These are phyloP conservation scores for Chaetomium sp. DNA, from an alignment of 2,329 filamentous ascomycete species.

Conservation along the genomic window DNA sequence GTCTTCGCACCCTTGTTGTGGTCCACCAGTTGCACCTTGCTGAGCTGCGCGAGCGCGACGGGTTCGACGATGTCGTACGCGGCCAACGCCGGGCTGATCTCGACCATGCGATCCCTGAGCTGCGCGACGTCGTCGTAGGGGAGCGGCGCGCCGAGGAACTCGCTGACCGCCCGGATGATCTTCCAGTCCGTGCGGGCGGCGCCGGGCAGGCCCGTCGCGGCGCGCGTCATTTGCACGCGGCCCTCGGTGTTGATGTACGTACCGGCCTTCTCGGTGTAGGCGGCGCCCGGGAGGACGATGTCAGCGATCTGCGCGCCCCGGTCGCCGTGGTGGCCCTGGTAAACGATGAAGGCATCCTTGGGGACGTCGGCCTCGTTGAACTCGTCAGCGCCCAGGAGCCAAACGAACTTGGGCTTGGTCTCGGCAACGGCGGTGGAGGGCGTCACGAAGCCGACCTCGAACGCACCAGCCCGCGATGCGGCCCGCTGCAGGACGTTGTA, in stretches of 20 bases:
- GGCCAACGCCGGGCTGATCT: constrained; percentile 88
- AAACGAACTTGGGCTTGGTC: constrained; percentile 90
- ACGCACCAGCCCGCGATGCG: constrained; percentile 89
- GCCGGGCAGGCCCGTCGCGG: constrained; percentile 84
- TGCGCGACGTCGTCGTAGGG: constrained; percentile 91
- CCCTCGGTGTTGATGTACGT: constrained; percentile 99
- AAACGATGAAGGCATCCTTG: constrained; percentile 94
- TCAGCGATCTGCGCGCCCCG: constrained; percentile 90
- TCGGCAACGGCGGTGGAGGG: constrained; percentile 79
- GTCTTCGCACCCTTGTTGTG: constrained; percentile 86
- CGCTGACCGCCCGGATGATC: constrained; percentile 89
- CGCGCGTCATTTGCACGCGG: constrained; percentile 89
- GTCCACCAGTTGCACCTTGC: constrained; percentile 93
- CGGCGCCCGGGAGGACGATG: constrained; percentile 87
- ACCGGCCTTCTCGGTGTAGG: constrained; percentile 94
- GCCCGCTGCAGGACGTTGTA: constrained; percentile 96
- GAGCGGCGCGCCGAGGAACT: constrained; percentile 84
- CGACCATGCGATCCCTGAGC: constrained; percentile 88
- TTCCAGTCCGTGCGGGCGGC: constrained; percentile 97
- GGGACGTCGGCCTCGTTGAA: constrained; percentile 82
- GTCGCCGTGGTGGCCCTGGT: constrained; percentile 98
- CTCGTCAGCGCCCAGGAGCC: constrained; percentile 95
- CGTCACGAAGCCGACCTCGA: constrained; percentile 91
- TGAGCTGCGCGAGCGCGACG: constrained; percentile 70
- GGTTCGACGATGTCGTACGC: constrained; percentile 91